These are phyloP conservation scores for Candida coquimbonensis DNA, from an alignment of 805 yeast species.

Conservation along the genomic window DNA sequence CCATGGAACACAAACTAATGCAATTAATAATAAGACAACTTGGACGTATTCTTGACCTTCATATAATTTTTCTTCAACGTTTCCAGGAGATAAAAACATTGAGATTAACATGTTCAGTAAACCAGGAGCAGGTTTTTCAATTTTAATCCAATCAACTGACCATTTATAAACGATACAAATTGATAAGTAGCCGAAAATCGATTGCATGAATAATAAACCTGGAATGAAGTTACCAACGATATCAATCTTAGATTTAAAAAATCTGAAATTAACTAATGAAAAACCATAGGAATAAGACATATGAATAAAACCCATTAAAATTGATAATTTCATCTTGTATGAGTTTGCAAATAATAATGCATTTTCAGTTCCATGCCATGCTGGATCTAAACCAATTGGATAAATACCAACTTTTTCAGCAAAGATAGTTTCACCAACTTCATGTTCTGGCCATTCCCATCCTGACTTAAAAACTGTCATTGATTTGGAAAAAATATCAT, in stretches of 20 bases:
- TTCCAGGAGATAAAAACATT: slow-evolving; percentile 94
- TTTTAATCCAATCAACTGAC: slow-evolving; percentile 85
- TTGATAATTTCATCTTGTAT: slow-evolving; percentile 94
- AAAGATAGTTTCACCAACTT: slow-evolving; percentile 59
- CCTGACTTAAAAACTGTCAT: slow-evolving; percentile 83
- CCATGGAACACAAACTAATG: slow-evolving; percentile 92
- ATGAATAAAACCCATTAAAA: slow-evolving; percentile 90
- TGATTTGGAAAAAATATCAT: slow-evolving; percentile 87
- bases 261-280: slow-evolving; percentile 72
- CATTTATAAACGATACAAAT: slow-evolving; percentile 88
- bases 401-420: slow-evolving; percentile 69
- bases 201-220: slow-evolving; percentile 91
- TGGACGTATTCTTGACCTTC: slow-evolving; percentile 77
- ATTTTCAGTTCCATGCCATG: slow-evolving; percentile 99
- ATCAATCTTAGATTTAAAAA: slow-evolving; percentile 68
- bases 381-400: slow-evolving; percentile 81
- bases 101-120: slow-evolving; percentile 89
- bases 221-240: slow-evolving; percentile 92
- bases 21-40: slow-evolving; percentile 59
- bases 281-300: slow-evolving; percentile 87
- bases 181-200: slow-evolving; percentile 89
- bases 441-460: slow-evolving; percentile 85
- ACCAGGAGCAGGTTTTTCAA: slow-evolving; percentile 81
- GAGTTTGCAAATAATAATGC: slow-evolving; percentile 86
- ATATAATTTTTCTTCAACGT: slow-evolving; percentile 72